Conservation (phyloP, 345 rosid genomes). For the Moricandia arvensis region DNA sequence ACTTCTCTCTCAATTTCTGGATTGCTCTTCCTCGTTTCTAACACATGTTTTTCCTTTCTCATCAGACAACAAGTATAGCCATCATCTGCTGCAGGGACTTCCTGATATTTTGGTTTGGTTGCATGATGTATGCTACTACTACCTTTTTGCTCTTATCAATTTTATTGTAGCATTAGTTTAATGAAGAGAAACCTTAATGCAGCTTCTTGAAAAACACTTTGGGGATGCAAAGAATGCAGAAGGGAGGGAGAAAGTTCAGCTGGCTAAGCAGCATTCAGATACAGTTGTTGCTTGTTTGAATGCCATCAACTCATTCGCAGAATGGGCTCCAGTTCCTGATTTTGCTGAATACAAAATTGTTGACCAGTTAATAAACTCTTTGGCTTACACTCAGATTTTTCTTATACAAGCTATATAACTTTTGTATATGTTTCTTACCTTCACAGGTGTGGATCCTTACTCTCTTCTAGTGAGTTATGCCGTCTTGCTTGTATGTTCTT, state of each 20-base stretch:
- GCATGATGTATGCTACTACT: neutral
- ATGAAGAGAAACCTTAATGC: neutral
- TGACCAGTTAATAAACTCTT: neutral
- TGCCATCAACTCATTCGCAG: neutral
- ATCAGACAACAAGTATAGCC: neutral
- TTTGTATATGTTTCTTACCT: neutral
- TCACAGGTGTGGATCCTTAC: neutral
- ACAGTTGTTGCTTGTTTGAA: neutral
- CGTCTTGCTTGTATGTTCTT: neutral
- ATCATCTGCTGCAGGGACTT: neutral
- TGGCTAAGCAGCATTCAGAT: neutral
- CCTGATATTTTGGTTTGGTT: neutral
- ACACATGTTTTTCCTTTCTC: neutral
- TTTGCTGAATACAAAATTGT: neutral
- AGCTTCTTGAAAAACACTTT: neutral
- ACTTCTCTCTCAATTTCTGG: neutral
- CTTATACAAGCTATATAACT: neutral
- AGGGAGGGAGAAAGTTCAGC: neutral
- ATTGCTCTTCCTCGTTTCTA: neutral
- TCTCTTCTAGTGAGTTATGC: neutral
- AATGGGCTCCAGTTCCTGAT: neutral
- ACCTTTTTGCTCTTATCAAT: neutral
- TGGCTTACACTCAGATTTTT: neutral
- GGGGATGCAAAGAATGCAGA: neutral
- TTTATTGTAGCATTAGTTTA: neutral